Base-by-base conservation (phyloP, 768 basidiomycete species). In the Boletales sp. region DNA sequence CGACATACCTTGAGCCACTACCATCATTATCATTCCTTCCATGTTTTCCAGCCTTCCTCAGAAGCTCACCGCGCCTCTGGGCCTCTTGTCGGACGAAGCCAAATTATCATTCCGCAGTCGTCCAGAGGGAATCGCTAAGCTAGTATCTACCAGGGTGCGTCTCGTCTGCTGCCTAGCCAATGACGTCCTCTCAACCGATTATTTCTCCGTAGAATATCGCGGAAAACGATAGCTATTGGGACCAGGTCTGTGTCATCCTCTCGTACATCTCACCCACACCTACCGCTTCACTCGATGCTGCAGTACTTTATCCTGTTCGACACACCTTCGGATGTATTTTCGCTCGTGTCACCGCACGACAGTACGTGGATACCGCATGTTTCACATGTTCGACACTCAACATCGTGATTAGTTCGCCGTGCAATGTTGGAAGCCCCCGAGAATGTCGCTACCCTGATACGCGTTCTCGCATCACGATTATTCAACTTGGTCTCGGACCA, bases 71-170 rank as follows among this genome's bases (percentile, higher is more conserved):
- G 81, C 84, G 14, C 87, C 88, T 13, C 84, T 91, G 65, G 82
- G 84, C n/a, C 65, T 91, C 17, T 67, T 92, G 31, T 85, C 84
- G 6, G 92, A 95, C 63, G 89, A 93, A 63, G 84, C 90, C 41
- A 94, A 94, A 68, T 82, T 97, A 15, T 83, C 85, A 11, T 97
- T 97, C 67, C 83, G 90, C 36, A 89, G 84, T 57, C 87, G 87
- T 51, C 81, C 89, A 0, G 77, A 78, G 38, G 93, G 93, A 15
- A 84, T 97, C 44, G 75, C 82, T 43, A 87, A 90, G 64, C 68
- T 97, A 38, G 78, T 82, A 42, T 76, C 82, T 13, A 78, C 77
- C 30, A 81, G 91, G 57, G 92, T 93, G 68, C 57, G 90, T 48
- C 18, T 38, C 19, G 18, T 35, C 35, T 17, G 34, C 40, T n/a